Evolutionary conservation across 1,284 basidiomycete genomes (phyloP).

Genomic region (Peniophora sp.): DNA sequence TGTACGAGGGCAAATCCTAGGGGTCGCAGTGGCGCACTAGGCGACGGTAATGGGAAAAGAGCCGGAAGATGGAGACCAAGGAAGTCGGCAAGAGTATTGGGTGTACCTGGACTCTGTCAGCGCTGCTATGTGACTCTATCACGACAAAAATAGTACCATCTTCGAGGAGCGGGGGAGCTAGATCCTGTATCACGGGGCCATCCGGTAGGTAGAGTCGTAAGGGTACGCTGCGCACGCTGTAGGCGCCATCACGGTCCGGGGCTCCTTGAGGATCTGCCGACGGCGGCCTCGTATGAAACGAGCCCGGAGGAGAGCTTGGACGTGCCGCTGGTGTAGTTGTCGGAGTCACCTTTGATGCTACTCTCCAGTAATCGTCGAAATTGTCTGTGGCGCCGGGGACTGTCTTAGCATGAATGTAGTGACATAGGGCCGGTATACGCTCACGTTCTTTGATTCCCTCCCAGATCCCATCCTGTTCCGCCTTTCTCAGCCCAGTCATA

Average conservation of each 20-base stretch:
- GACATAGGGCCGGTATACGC: conserved; percentile 20
- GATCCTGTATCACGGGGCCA: conserved; percentile 84
- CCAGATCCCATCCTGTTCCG: conserved; percentile 91
- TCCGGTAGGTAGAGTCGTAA: conserved; percentile 88
- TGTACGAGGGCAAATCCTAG: conserved; percentile 74
- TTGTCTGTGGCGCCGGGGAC: conserved; percentile 52
- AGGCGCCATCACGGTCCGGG: conserved; percentile 66
- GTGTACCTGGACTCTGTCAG: conserved; percentile 33
- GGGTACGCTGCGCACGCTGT: conserved; percentile 80
- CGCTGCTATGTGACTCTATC: conserved; percentile 3
- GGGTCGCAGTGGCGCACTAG: conserved; percentile 27
- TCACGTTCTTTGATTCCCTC: conserved; percentile 86
- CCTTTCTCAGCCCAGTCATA: conserved; percentile 81
- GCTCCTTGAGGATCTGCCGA: conserved; percentile 56
- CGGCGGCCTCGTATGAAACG: conserved; percentile 57
- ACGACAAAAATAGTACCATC: conserved; percentile 34
- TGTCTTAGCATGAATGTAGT: conserved; percentile 4
- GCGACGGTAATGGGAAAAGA: conserved; percentile 43
- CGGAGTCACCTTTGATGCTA: conserved; percentile 80
- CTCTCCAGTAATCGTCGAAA: conserved; percentile 90
- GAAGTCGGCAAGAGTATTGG: conserved; percentile 53
- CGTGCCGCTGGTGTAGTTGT: conserved; percentile 46
- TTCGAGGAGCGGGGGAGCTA: conserved; percentile 71
- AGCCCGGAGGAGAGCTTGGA: conserved; percentile 44
- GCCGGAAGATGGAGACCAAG: conserved; percentile 57